These are phyloP conservation scores for Talaromyces sp. DNA, from an alignment of 2,329 filamentous ascomycete genomes.

Conservation along the genomic window DNA sequence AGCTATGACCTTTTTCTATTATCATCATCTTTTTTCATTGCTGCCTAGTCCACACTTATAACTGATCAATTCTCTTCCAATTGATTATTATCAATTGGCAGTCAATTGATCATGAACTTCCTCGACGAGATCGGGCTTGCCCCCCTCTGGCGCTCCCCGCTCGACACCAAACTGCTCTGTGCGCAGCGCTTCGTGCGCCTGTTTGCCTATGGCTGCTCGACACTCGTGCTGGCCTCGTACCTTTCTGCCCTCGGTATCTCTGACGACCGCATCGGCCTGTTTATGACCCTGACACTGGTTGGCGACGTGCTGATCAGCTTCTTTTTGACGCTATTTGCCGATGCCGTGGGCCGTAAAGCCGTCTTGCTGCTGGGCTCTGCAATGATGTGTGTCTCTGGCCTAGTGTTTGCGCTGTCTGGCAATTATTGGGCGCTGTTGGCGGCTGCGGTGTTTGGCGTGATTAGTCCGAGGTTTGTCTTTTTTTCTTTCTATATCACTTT, in stretches of 20 bases:
- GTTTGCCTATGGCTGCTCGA: conserved; percentile 60
- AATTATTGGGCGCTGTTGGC: conserved; percentile 57
- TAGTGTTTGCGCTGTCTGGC: conserved; percentile 50
- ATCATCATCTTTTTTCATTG: not conserved
- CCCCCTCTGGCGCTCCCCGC: conserved; percentile 33
- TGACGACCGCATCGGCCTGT: conserved; percentile 58
- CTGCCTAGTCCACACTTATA: not conserved
- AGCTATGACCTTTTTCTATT: not conserved
- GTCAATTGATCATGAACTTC: not conserved
- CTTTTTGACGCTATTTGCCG: conserved; percentile 55
- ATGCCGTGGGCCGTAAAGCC: conserved; percentile 53
- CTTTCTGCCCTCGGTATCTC: conserved; percentile 53
- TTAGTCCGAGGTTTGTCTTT: conserved; percentile 47
- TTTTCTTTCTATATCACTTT: conserved; percentile 8
- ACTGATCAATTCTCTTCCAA: too few relatives aligned
- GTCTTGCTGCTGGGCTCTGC: conserved; percentile 51
- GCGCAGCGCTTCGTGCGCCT: conserved; percentile 49
- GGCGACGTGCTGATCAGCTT: conserved; percentile 59
- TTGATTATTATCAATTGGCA: not conserved
- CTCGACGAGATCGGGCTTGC: conserved; percentile 30
- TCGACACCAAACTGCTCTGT: conserved; percentile 36
- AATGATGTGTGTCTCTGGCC: conserved; percentile 55
- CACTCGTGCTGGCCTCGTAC: conserved; percentile 59
- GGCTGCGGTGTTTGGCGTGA: conserved; percentile 58
- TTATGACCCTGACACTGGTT: conserved; percentile 60